phyloP scores from a whole-genome alignment of 2,329 filamentous ascomycete species.

The Apiospora koreana region DNA sequence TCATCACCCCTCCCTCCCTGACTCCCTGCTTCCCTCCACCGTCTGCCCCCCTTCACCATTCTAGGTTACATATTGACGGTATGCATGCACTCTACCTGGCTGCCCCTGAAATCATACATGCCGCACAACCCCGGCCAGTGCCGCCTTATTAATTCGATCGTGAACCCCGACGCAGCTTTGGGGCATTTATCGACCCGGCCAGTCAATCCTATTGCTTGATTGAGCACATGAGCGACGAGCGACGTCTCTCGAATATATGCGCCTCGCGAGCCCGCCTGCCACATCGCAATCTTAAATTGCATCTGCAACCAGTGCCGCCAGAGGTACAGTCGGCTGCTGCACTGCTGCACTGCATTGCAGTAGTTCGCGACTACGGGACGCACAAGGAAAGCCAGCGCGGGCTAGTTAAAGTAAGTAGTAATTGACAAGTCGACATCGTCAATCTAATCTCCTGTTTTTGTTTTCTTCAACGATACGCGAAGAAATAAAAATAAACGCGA shows the following conservation, averaged over 20 bases:
- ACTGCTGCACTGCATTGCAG: neutral
- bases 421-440: neutral
- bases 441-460: neutral
- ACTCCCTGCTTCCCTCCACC: neutral
- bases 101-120: neutral
- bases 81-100: neutral
- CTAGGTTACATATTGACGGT: neutral
- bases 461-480: conserved; percentile 2
- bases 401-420: neutral
- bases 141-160: neutral
- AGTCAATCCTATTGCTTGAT: neutral
- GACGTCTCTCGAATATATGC: neutral
- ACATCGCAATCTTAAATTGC: neutral
- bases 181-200: neutral
- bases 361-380: neutral
- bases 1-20: neutral
- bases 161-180: neutral
- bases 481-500: neutral
- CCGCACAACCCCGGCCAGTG: neutral
- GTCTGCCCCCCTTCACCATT: neutral
- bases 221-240: neutral
- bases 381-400: neutral
- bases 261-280: neutral
- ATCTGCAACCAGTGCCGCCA: neutral
- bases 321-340: neutral